A percentile compares a stretch with the other conserved stretches of the same genome.
Evolutionary conservation across 2,329 filamentous ascomycete species (phyloP).

Genomic region (Didymella segeticola): DNA sequence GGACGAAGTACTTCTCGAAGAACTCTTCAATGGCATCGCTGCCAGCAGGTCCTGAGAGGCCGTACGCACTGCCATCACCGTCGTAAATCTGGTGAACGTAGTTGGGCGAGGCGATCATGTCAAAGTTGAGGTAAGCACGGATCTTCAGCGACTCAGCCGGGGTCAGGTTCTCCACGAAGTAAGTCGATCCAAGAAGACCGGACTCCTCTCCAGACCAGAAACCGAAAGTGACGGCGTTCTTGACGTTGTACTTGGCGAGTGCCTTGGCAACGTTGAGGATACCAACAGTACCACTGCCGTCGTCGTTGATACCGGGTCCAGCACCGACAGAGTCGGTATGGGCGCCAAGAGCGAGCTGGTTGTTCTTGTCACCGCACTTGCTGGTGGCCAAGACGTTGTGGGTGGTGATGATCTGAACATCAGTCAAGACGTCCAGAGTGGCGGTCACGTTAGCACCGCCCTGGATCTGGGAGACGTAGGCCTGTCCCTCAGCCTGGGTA

Average conservation of each 20-base stretch:
- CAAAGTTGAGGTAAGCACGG: slow-evolving; percentile 52
- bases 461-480: slow-evolving; percentile 62
- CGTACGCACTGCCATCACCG: slow-evolving; percentile 45
- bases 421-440: slow-evolving; percentile 52
- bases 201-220: slow-evolving; percentile 51
- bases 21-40: slow-evolving; percentile 41
- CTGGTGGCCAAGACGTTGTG: slow-evolving; percentile 49
- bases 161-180: slow-evolving; percentile 40
- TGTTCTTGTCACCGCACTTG: slow-evolving; percentile 45
- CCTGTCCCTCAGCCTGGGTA: slow-evolving; percentile 64
- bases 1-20: slow-evolving; percentile 43
- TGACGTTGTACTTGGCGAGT: slow-evolving; percentile 51
- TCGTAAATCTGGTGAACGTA: slow-evolving; percentile 48
- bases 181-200: slow-evolving; percentile 45
- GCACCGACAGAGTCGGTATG: slow-evolving; percentile 48
- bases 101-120: slow-evolving; percentile 51
- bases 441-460: slow-evolving; percentile 49
- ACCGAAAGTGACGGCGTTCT: slow-evolving; percentile 50
- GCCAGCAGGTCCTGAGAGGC: slow-evolving; percentile 41
- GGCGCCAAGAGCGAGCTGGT: slow-evolving; percentile 45
- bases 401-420: slow-evolving; percentile 57
- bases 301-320: slow-evolving; percentile 52
- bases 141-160: slow-evolving; percentile 41
- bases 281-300: slow-evolving; percentile 47
- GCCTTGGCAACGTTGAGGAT: slow-evolving; percentile 48